phyloP scores from a whole-genome alignment of 306 rosid genomes.

The Lupinus albus region DNA sequence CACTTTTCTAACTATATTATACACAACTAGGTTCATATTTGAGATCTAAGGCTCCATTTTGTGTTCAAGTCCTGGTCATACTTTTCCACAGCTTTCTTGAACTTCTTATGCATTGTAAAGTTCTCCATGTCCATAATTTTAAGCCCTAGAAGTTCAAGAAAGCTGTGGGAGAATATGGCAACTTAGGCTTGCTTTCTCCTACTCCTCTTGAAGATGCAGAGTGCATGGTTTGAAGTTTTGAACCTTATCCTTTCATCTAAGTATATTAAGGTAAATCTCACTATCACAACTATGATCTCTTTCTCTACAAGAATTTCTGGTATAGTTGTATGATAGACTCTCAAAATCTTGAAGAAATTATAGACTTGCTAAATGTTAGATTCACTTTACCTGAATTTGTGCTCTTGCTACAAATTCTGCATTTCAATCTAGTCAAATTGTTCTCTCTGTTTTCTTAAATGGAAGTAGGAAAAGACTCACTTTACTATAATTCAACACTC shows the following conservation, averaged over 20 bases:
- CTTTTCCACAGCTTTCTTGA: slow-evolving; percentile 99
- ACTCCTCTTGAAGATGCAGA: slow-evolving; percentile 24
- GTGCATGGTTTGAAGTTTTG: neutral
- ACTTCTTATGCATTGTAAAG: slow-evolving; percentile 56
- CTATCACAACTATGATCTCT: slow-evolving; percentile 2
- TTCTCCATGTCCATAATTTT: slow-evolving; percentile 11
- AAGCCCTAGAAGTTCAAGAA: slow-evolving; percentile 83
- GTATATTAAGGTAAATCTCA: slow-evolving; percentile 35
- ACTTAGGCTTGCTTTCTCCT: slow-evolving; percentile 46
- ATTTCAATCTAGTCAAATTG: slow-evolving; percentile 16
- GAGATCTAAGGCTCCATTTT: slow-evolving; percentile 35
- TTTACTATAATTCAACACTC: slow-evolving; percentile 33
- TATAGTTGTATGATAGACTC: neutral
- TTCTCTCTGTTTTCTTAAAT: slow-evolving; percentile 27
- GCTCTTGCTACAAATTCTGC: slow-evolving; percentile 29
- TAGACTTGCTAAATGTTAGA: slow-evolving; percentile 1
- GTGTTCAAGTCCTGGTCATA: slow-evolving; percentile 70
- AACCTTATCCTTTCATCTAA: slow-evolving; percentile 1
- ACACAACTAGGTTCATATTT: slow-evolving; percentile 11
- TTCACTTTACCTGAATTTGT: slow-evolving; percentile 13
- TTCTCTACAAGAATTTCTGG: neutral
- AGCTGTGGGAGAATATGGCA: slow-evolving; percentile 97
- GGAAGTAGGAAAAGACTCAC: slow-evolving; percentile 12
- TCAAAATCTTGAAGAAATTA: neutral
- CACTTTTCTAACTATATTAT: neutral